phyloP scores from a whole-genome alignment of 176 grass and related monocot genomes.

The Zizania latifolia region DNA sequence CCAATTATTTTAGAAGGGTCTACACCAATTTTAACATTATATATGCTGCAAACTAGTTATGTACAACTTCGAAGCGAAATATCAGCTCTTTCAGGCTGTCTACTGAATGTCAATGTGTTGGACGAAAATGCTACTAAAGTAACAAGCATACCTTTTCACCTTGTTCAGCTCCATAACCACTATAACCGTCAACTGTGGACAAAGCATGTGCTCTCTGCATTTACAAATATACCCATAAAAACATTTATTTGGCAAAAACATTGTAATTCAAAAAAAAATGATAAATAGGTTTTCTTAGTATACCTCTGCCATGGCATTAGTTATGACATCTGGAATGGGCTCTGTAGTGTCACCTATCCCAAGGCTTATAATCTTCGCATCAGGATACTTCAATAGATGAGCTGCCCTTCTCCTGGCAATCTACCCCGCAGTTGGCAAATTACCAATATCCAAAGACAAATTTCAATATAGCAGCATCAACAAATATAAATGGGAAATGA shows the following conservation, averaged over 20 bases:
- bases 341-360: slow-evolving; percentile 93
- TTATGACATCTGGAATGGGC: slow-evolving; percentile 82
- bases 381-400: slow-evolving; percentile 70
- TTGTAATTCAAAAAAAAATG: not conserved
- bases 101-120: not conserved
- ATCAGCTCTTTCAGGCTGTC: not conserved
- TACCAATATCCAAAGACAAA: slow-evolving; percentile 2
- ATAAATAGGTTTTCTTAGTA: not conserved
- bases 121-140: not conserved
- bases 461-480: not conserved
- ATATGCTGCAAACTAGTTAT: not conserved
- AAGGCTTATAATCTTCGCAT: slow-evolving; percentile 86
- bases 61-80: not conserved
- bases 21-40: not conserved
- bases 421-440: slow-evolving; percentile 24
- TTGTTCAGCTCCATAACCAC: slow-evolving; percentile 99
- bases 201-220: slow-evolving; percentile 67
- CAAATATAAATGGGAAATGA: not conserved
- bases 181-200: slow-evolving; percentile 80
- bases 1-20: not conserved
- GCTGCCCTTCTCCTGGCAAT: slow-evolving; percentile 81
- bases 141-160: slow-evolving; percentile 74
- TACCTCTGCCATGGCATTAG: slow-evolving; percentile 81
- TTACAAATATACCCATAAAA: slow-evolving; percentile 4
- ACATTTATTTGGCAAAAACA: not conserved